Conservation (phyloP, 345 rosid genomes). For the Citrus sinensis region DVS_A1.0 CM039165.1:24632001-24632500, state of each 20-base stretch:
- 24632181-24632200: too few species aligned
- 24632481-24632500: not conserved
- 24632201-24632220: too few species aligned
- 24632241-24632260: too few species aligned
- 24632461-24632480: not conserved
- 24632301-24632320: too few species aligned
- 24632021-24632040: slow-evolving; percentile 93
- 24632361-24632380: not conserved
- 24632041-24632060: slow-evolving; percentile 25
- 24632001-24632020: slow-evolving; percentile 84
- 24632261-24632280: too few species aligned
- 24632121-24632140: not conserved
- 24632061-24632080: not conserved
- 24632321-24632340: too few species aligned
- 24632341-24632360: too few species aligned
- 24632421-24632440: not conserved
- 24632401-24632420: too few species aligned
- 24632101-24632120: not conserved
- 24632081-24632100: not conserved
- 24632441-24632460: not conserved
- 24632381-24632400: not conserved
- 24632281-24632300: too few species aligned
- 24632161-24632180: too few species aligned
- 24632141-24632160: not conserved
- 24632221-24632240: too few species aligned